phyloP scores from a whole-genome alignment of 2,329 filamentous ascomycete genomes.

The Acarospora socialis region DNA sequence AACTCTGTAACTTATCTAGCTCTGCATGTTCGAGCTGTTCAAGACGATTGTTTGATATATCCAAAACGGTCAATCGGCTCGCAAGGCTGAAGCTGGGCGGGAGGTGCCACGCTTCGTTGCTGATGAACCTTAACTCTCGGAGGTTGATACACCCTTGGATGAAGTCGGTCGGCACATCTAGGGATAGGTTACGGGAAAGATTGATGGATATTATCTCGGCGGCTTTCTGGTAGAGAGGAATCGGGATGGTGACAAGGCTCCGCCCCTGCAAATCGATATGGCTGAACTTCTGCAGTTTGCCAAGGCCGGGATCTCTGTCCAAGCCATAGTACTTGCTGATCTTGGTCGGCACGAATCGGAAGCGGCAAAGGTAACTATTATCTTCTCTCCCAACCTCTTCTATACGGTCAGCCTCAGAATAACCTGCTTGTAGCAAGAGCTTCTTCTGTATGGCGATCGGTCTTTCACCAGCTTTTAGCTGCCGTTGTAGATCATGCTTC shows the following conservation, averaged over 20 bases:
- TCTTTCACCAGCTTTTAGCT: constrained; percentile 63
- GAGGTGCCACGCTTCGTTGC: constrained; percentile 78
- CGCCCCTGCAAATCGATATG: constrained; percentile 83
- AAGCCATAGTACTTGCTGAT: constrained; percentile 63
- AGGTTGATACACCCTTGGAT: constrained; percentile 85
- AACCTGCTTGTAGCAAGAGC: constrained; percentile 81
- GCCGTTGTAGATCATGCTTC: constrained; percentile 77
- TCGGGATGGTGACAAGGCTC: constrained; percentile 88
- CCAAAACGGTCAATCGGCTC: constrained; percentile 68
- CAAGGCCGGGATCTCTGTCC: constrained; percentile 61
- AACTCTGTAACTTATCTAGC: constrained; percentile 55
- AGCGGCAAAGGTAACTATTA: constrained; percentile 91
- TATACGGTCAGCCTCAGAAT: constrained; percentile 69
- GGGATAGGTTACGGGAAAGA: constrained; percentile 76
- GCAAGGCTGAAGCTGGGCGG: constrained; percentile 75
- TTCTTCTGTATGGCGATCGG: constrained; percentile 86
- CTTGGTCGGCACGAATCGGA: constrained; percentile 83
- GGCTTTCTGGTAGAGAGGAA: constrained; percentile 81
- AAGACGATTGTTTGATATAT: constrained; percentile 86
- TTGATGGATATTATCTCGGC: constrained; percentile 90
- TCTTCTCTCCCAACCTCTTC: constrained; percentile 93
- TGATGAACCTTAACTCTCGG: constrained; percentile 88
- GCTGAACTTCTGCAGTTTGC: constrained; percentile 74
- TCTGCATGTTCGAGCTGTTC: constrained; percentile 78
- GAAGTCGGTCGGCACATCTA: constrained; percentile 91